These are phyloP conservation scores for Aspergillus sparsus DNA, from an alignment of 495 filamentous ascomycete species.

Conservation along the genomic window DNA sequence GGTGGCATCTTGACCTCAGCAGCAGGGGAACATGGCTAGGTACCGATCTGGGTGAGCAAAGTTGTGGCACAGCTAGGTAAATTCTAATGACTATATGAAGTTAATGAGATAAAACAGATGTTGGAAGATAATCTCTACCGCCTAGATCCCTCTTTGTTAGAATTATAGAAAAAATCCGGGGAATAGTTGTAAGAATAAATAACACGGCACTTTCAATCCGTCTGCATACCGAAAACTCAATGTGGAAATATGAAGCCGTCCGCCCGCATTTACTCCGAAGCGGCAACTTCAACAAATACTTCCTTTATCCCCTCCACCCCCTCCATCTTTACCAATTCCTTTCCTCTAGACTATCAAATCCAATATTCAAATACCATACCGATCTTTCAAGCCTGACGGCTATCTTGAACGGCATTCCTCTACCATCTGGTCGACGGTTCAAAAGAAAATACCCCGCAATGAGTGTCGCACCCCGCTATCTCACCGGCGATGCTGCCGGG, in stretches of 20 bases:
- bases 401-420: neutral
- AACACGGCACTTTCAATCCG: neutral
- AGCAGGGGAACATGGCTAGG: neutral
- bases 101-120: conserved; percentile 11
- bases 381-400: neutral
- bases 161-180: too few relatives aligned
- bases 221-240: conserved; percentile 1
- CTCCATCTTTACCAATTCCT: neutral
- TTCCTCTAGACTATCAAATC: too few relatives aligned
- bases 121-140: neutral
- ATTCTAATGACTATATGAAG: conserved; percentile 28
- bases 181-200: neutral
- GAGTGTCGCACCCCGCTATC: conserved; percentile 59
- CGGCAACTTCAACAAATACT: conserved; percentile 2
- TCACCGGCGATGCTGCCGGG: conserved; percentile 74
- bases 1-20: too few relatives aligned
- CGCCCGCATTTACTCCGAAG: conserved; percentile 15
- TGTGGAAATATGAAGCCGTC: conserved; percentile 11
- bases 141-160: neutral
- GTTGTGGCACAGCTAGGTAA: neutral
- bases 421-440: too few relatives aligned
- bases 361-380: neutral
- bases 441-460: conserved; percentile 27
- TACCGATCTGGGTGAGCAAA: neutral
- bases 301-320: neutral